Percentiles rank a stretch among this genome's conserved stretches.
These are phyloP conservation scores for Choiromyces venosus DNA, from an alignment of 495 filamentous ascomycete genomes.

Conservation along the genomic window DNA sequence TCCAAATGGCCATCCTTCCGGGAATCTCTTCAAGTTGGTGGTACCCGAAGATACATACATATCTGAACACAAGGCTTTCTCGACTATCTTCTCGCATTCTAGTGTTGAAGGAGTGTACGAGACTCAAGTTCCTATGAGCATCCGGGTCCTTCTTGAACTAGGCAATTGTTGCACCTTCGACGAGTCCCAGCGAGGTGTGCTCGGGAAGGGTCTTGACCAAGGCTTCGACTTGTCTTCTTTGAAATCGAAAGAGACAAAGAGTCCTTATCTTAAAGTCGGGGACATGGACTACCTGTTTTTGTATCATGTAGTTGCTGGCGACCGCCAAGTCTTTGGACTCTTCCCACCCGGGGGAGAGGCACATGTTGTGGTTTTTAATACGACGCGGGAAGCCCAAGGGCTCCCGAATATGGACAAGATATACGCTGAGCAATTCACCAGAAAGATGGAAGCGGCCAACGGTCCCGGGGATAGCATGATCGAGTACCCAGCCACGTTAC, in stretches of 20 bases:
- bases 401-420: conserved; percentile 87
- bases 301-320: conserved; percentile 84
- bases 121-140: conserved; percentile 75
- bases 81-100: conserved; percentile 76
- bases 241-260: conserved; percentile 57
- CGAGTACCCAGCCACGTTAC: conserved; percentile 77
- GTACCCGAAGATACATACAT: conserved; percentile 85
- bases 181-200: conserved; percentile 77
- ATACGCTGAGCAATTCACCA: conserved; percentile 67
- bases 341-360: conserved; percentile 83
- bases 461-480: conserved; percentile 73
- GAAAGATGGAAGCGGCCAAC: conserved; percentile 59
- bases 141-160: conserved; percentile 78
- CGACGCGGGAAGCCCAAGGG: conserved; percentile 65
- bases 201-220: conserved; percentile 86
- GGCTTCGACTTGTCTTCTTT: conserved; percentile 85
- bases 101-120: conserved; percentile 97
- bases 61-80: conserved; percentile 72
- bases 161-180: conserved; percentile 95
- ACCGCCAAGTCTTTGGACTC: conserved; percentile 85
- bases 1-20: conserved; percentile 90
- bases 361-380: conserved; percentile 76
- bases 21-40: conserved; percentile 87
- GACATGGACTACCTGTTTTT: conserved; percentile 77
- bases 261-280: conserved; percentile 64